Evolutionary conservation across 352 stramenopile species (phyloP), one percentile per base, ranked within the genome.

Genomic region (Pythium monospermum): DNA sequence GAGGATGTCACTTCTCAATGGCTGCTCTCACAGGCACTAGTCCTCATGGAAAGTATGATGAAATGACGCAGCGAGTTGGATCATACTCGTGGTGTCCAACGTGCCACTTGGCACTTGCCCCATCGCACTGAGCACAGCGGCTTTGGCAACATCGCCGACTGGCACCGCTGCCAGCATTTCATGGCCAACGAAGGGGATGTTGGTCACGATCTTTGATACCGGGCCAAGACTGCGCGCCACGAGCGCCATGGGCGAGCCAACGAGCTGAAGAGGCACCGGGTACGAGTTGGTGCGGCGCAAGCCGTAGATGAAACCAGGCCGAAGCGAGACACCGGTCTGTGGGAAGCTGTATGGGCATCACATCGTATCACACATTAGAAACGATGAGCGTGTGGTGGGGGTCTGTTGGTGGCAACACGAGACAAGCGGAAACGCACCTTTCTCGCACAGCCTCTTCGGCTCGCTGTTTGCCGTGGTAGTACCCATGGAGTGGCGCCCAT

Each of bases 221-320:
- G 69, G 64, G 4, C 79, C 77, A 21, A 91, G 57, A 25, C 82
- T 56, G 12, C 81, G 76, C 6, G 68, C 73, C 1, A 90, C 43
- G 42, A 87, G 63, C 28, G 66, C 73, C 35, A 95, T 79, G 3
- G 87, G 87, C 3, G 59, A 69, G 11, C 87, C 87, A 19, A 82
- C 53, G 19, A 90, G 53, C 27, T 96, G 85, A 46, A 96, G 58
- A 30, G 87, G 85, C 53, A 89, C 56, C 32, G 74, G 76, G 57
- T 66, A 76, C 37, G 82, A 80, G 21, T 78, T 78, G 8, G 79
- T 69, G 38, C 74, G 79, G 31, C 85, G 71, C 59, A 69, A 73
- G 19, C 88, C 88, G 51, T 95, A 97, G 41, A 97, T 93, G 68
- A 97, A 96, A 23, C 88, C 88, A 19, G 87, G 86, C 32, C 86